A percentile compares a stretch with the other conserved stretches of the same genome.
Conservation (phyloP, 1,284 basidiomycete genomes). For the Sanghuangporus baumii region DNA sequence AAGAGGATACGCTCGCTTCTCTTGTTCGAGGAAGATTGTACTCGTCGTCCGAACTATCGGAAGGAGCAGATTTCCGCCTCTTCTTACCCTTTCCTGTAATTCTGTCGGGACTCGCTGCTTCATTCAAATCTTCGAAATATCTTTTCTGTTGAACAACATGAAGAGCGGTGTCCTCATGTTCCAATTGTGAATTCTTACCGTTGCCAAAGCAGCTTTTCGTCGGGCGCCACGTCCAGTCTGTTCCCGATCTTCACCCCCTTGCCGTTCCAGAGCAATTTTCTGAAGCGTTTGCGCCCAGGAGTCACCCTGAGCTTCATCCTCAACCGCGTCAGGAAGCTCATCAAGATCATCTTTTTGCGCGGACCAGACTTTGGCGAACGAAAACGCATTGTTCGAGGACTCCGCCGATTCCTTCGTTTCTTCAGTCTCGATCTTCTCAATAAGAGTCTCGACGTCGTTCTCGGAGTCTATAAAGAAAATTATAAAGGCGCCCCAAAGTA, state of each 20-base stretch:
- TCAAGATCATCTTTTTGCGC: conserved; percentile 65
- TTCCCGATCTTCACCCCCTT: conserved; percentile 42
- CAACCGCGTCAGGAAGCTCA: conserved; percentile 51
- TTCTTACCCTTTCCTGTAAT: conserved; percentile 5
- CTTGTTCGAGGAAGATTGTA: conserved; percentile 6
- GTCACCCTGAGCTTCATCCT: conserved; percentile 48
- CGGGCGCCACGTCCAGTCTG: conserved; percentile 65
- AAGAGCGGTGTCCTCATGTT: not conserved
- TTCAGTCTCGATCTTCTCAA: conserved; percentile 78
- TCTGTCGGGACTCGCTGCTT: conserved; percentile 18
- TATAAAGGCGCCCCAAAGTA: not conserved
- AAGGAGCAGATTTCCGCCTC: not conserved
- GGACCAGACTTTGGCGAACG: conserved; percentile 86
- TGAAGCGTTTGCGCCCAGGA: conserved; percentile 74
- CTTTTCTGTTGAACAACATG: not conserved
- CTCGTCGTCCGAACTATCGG: conserved; percentile 10
- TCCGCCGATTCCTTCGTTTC: conserved; percentile 44
- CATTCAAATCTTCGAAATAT: conserved; percentile 15
- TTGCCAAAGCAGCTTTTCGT: conserved; percentile 55
- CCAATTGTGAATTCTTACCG: conserved; percentile 11
- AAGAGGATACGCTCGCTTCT: not conserved
- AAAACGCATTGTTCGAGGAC: conserved; percentile 49
- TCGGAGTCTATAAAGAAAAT: conserved; percentile 57
- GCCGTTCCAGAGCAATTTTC: conserved; percentile 52
- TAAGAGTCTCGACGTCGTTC: conserved; percentile 74